Conservation (phyloP, 345 rosid genomes). For the Euphorbia tirucalli region DNA sequence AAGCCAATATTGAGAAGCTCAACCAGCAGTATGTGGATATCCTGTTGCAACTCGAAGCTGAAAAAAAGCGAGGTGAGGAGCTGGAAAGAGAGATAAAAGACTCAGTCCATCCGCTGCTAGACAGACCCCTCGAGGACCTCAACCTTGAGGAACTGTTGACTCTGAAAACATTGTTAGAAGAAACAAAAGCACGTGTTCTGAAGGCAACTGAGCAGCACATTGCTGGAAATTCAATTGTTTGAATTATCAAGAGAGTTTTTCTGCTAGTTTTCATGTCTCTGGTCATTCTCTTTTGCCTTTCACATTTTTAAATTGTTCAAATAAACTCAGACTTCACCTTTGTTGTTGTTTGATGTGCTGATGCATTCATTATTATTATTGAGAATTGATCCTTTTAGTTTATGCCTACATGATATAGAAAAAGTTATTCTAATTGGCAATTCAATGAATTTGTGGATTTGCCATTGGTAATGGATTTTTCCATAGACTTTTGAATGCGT, state of each 20-base stretch:
- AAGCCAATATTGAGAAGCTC: conserved; percentile 10
- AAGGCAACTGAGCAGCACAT: not conserved
- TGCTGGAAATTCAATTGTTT: too few relatives aligned
- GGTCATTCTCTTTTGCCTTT: too few relatives aligned
- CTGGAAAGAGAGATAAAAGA: not conserved
- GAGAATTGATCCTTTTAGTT: too few relatives aligned
- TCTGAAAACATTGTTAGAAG: not conserved
- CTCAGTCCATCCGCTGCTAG: not conserved
- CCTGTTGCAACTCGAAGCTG: conserved; percentile 14
- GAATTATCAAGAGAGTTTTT: not conserved
- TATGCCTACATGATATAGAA: too few relatives aligned
- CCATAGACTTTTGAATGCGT: too few relatives aligned
- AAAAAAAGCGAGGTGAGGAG: conserved; percentile 3
- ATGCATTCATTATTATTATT: too few relatives aligned
- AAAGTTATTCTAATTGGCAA: too few relatives aligned
- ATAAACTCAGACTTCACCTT: too few relatives aligned
- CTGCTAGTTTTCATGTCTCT: not conserved
- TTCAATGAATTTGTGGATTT: too few relatives aligned
- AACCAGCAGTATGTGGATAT: conserved; percentile 1
- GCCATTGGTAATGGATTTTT: too few relatives aligned
- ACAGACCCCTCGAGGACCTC: conserved; percentile 17
- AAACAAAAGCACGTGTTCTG: not conserved
- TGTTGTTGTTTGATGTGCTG: too few relatives aligned
- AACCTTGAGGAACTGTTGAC: conserved; percentile 4
- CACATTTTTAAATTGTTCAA: not conserved